Conservation (phyloP, 805 yeast genomes). For the Candida anglica region DNA sequence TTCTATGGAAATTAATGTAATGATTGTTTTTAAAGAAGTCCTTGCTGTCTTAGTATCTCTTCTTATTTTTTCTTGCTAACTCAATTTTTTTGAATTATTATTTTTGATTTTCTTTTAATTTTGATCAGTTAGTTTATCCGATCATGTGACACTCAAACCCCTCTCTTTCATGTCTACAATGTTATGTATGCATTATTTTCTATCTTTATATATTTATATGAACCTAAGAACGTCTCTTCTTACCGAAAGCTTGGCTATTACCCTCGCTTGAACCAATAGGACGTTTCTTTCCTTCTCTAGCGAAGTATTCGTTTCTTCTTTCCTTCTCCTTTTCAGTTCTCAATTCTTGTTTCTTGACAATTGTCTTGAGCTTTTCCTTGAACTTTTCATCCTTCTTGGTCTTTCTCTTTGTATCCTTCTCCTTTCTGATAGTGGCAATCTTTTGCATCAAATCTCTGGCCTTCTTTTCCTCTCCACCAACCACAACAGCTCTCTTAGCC, state of each 20-base stretch:
- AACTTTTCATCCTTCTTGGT: conserved; percentile 73
- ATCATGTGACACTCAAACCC: too few relatives aligned
- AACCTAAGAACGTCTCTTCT: conserved; percentile 19
- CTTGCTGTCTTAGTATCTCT: too few relatives aligned
- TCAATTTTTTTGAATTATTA: too few relatives aligned
- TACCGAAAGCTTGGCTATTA: conserved; percentile 29
- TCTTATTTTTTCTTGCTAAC: too few relatives aligned
- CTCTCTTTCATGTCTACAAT: too few relatives aligned
- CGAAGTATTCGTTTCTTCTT: conserved; percentile 83
- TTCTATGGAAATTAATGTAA: too few relatives aligned
- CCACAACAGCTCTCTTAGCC: conserved; percentile 88
- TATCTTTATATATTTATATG: background rate
- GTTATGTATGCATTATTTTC: too few relatives aligned
- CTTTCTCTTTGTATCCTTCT: conserved; percentile 74
- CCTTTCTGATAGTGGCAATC: conserved; percentile 78
- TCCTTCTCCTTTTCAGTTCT: conserved; percentile 74
- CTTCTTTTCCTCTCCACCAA: conserved; percentile 90
- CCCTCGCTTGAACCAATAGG: conserved; percentile 30
- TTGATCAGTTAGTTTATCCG: too few relatives aligned
- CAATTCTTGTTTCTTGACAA: conserved; percentile 70
- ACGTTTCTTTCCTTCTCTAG: conserved; percentile 66
- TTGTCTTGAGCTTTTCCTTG: conserved; percentile 66
- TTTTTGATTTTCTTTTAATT: too few relatives aligned
- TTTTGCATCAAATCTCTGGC: conserved; percentile 86
- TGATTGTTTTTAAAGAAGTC: too few relatives aligned